Base-by-base conservation (phyloP, 768 basidiomycete genomes). In the Pulveroboletus sp. region DNA sequence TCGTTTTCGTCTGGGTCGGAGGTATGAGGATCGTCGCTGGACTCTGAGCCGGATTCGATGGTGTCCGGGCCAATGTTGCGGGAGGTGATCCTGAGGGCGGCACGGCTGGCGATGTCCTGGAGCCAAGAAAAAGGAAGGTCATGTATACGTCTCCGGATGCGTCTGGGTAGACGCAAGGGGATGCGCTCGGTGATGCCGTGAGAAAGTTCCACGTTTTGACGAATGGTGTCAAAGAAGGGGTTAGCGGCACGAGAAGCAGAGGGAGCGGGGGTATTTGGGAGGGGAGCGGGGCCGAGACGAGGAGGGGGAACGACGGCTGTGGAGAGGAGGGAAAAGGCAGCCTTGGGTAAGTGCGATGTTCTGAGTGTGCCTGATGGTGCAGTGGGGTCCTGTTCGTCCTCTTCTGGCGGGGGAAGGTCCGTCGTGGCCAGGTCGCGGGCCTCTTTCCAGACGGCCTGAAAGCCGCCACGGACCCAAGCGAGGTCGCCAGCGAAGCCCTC, bases 151-250 rank as follows among this genome's bases (percentile, higher is more conserved):
- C 71, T 69, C 20, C 76, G 75, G 43, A 82, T 75, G 2, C 70
- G 58, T 31, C 67, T 59, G 2, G 81, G 74, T 14, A 85, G 69
- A 39, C 69, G 69, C 44, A 97, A 80, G 13, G 90, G 83, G 32
- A 95, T 94, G 29, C 89, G 85, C 58, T 93, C 90, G 0, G 84
- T 88, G 52, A 82, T 77, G 7, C 82, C 81, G 29, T 82, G 67
- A 3, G 84, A 79, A 20, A 97, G 80, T 69, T 97, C 93, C 3
- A 83, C 64, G 57, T 92, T 90, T 69, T 93, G 90, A 33, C 89
- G 84, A 58, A 98, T 89, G 59, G 88, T 86, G 68, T 98, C 94
- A 57, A 91, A 97, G 72, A 98, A 98, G 10, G 95, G 95, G 64
- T 95, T 97, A 5, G 69, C 59, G 59, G 59, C 72, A 63, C 43